Evolutionary conservation across 1,284 basidiomycete genomes (phyloP), one percentile per base, ranked within the genome.

Genomic region (Pascua guehoae): DNA sequence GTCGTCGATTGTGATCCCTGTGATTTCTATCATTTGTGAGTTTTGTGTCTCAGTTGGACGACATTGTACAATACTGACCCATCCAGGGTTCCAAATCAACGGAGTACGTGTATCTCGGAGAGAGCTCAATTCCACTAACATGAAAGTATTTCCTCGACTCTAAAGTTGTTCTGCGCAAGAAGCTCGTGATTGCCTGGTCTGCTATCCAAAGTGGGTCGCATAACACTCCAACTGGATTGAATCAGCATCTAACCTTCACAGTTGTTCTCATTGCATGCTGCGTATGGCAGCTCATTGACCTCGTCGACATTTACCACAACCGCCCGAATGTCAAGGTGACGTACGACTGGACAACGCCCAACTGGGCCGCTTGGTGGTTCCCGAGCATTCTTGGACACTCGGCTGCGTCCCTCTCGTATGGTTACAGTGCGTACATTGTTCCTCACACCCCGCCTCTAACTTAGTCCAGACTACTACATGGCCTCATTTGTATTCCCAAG

Each of bases 1-100:
- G n/a, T 73, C 71, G 14, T 74, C 75, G 4, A 61, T 79, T 41
- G 59, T 76, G 36, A 61, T 63, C 9, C 75, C 77, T 8, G 49
- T 75, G 42, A 41, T 67, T 11, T 62, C 67, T 0, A 65, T 72
- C 49, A 9, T 72, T 44, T 52, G 51, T 52, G 12, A 37, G 49
- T 51, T 32, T 0, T 10, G 3, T 32, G n/a, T 9, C 15, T 11
- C 37, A 16, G n/a, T 17, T 5, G 12, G 43, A 17, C n/a, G 16
- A 24, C 8, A 3, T 12, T 10, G n/a, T n/a, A n/a, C 12, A 37
- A 4, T 4, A 8, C 51, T 52, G 37, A 52, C 41, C 7, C 10
- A 15, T 15, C 10, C 32, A 52, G 58, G 59, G 61, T 74, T 76
- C 66, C 68, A 67, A 38, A 7, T 66, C 4, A 64, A 75, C 9